These are phyloP conservation scores for Phaeotremella fagi DNA, from an alignment of 768 basidiomycete genomes.

Conservation along the genomic window DNA sequence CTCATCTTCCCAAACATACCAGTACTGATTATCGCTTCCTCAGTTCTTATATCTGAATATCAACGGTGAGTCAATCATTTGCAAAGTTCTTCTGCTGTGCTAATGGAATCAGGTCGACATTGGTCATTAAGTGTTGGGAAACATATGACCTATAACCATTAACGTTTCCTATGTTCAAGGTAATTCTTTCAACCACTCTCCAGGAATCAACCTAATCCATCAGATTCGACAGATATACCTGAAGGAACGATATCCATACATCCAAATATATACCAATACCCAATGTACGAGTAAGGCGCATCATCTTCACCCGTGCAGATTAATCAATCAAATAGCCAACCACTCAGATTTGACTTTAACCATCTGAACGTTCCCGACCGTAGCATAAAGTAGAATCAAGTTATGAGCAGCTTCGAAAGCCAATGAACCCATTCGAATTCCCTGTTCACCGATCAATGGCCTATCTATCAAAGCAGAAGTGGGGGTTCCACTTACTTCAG, in stretches of 20 bases:
- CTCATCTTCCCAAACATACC: not conserved
- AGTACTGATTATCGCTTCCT: not conserved
- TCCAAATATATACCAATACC: too few relatives aligned
- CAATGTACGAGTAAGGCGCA: too few relatives aligned
- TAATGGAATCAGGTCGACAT: constrained; percentile 15
- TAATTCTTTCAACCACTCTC: not conserved
- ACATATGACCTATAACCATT: constrained; percentile 25
- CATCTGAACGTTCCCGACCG: constrained; percentile 67
- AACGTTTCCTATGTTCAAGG: not conserved
- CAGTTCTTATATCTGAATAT: constrained; percentile 34
- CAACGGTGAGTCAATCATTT: constrained; percentile 17
- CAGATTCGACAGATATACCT: too few relatives aligned
- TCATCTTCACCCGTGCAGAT: too few relatives aligned
- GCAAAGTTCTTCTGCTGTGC: not conserved
- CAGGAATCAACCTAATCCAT: not conserved
- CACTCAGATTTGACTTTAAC: constrained; percentile 72
- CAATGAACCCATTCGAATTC: constrained; percentile 54
- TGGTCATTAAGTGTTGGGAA: constrained; percentile 31
- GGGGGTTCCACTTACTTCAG: constrained; percentile 47
- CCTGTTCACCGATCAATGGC: not conserved
- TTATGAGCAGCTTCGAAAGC: constrained; percentile 82
- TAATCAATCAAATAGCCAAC: constrained; percentile 70
- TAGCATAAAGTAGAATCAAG: constrained; percentile 72
- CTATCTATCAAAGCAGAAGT: not conserved
- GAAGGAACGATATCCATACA: too few relatives aligned